Evolutionary conservation across 495 filamentous ascomycete genomes (phyloP).

Genomic region (Talaromyces borbonicus): DNA sequence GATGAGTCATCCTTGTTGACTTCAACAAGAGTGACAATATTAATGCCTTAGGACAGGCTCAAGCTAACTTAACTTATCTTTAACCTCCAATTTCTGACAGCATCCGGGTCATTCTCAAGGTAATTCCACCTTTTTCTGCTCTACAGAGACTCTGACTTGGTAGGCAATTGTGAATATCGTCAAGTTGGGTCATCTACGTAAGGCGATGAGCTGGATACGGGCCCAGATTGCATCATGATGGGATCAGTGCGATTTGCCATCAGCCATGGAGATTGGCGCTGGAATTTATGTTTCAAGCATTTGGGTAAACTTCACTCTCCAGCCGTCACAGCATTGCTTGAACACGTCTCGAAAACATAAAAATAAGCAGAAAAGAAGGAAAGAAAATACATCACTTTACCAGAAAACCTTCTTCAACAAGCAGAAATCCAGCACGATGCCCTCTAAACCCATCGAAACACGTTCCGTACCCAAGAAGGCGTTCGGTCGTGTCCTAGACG

Average conservation of each 20-base stretch:
- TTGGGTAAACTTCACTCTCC: background rate
- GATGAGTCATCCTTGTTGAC: no score
- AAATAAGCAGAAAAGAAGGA: background rate
- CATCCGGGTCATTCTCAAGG: no score
- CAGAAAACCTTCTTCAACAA: no score
- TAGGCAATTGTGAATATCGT: background rate
- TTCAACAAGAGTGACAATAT: no score
- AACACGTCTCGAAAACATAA: background rate
- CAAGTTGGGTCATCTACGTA: background rate
- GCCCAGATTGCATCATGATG: background rate
- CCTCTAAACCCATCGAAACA: constrained; percentile 1
- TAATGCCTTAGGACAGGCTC: no score
- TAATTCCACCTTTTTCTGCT: no score
- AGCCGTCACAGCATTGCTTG: background rate
- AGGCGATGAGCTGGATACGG: background rate
- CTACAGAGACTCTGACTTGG: no score
- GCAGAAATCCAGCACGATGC: constrained; percentile 2
- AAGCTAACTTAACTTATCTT: no score
- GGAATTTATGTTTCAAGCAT: background rate
- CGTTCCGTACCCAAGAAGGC: constrained; percentile 4
- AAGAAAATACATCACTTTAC: no score
- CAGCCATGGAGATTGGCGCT: background rate
- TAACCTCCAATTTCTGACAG: no score
- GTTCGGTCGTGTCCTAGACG: constrained; percentile 7
- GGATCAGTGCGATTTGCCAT: constrained; percentile 1